Conservation (phyloP, 352 stramenopile genomes). For the Nothophytophthora sp. region DNA sequence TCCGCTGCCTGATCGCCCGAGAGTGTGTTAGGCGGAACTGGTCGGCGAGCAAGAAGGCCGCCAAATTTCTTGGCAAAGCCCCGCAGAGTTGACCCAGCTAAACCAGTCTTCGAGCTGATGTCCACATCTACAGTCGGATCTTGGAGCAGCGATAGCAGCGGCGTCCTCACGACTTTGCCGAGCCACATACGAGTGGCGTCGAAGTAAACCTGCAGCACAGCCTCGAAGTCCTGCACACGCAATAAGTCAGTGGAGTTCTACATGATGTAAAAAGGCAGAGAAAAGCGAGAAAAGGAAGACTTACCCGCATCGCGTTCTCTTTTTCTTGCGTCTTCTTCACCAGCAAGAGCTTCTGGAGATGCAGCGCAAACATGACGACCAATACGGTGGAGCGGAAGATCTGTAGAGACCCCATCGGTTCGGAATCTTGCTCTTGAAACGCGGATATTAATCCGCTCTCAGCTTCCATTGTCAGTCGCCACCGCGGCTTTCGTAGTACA, state of each 20-base stretch:
- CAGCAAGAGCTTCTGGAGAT: conserved; percentile 32
- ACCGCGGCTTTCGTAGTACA: conserved; percentile 42
- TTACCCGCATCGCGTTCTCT: conserved; percentile 29
- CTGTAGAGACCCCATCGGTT: conserved; percentile 30
- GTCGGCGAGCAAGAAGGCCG: conserved; percentile 31
- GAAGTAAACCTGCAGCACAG: conserved; percentile 68
- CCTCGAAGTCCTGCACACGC: conserved; percentile 48
- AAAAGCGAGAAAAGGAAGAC: conserved; percentile 13
- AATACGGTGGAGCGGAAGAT: conserved; percentile 43
- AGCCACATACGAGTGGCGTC: conserved; percentile 69
- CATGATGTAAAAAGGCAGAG: neutral
- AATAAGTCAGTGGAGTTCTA: conserved; percentile 7
- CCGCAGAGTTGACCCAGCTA: conserved; percentile 27
- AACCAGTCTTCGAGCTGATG: conserved; percentile 27
- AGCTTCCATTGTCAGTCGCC: conserved; percentile 47
- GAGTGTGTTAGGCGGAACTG: neutral
- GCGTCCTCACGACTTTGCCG: conserved; percentile 41
- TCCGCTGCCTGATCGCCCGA: conserved; percentile 9
- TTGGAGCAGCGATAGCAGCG: conserved; percentile 55
- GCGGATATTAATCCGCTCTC: conserved; percentile 27
- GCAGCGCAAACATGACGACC: conserved; percentile 25
- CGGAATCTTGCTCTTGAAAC: conserved; percentile 22
- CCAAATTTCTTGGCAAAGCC: conserved; percentile 55
- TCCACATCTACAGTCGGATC: conserved; percentile 53
- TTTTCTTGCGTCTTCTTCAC: conserved; percentile 43